Base-by-base conservation (phyloP, 2,329 filamentous ascomycete species). In the Didymella segeticola region DNA sequence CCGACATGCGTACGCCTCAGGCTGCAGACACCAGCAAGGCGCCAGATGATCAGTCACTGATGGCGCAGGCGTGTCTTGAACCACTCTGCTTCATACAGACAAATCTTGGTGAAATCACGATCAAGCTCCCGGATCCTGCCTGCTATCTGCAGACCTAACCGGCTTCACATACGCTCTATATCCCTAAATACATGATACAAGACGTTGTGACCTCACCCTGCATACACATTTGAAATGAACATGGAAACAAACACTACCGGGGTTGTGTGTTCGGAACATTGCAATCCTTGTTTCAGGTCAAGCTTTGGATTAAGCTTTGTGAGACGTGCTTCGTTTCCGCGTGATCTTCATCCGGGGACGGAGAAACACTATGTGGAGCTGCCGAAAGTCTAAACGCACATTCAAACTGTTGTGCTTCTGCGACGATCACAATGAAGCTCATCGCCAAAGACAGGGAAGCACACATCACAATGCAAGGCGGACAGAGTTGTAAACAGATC, bases 291-390 rank as follows among this genome's bases (percentile, higher is more conserved):
- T 53, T 46, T 43, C 49, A 50, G n/a, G 19, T 5, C 5, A 39
- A 43, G 41, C 49, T 50, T 43, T 20, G 23, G 19, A 20, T 23
- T 20, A 54, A 51, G 49, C 46, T 51, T 52, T 38, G 23, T 37
- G 56, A 58, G 43, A 55, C 51, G 26, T 53, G 47, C 42, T 11
- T 19, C 27, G 56, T 58, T 52, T 55, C 43, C 34, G 29, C 43
- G 30, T 37, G 43, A 39, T 36, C 38, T 5, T 12, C 20, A 19
- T 11, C 15, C 22, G 19, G 20, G 3, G 10, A 10, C 23, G 27
- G 30, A 34, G 36, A 12, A 38, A 17, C 37, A 26, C 37, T 11
- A 47, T 31, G 46, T 26, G n/a, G 37, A 38, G 23, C 14, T 46
- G 17, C 26, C 31, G 42, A 45, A 57, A 45, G 38, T 12, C 27